Evolutionary conservation across 139 green algal species (phyloP).

Genomic region (Chlorella sp.): DNA sequence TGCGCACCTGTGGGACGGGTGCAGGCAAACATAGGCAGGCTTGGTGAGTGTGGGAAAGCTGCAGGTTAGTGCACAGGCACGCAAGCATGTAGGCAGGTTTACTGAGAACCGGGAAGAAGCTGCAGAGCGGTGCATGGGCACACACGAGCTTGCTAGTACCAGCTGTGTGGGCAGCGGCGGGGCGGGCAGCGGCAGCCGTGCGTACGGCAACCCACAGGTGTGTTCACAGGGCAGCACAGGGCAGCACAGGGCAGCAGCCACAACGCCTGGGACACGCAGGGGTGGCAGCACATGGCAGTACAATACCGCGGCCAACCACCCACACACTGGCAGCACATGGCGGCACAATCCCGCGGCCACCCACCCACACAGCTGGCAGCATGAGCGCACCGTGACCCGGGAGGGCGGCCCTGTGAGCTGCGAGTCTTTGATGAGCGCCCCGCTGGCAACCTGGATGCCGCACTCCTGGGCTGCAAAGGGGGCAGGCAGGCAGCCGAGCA

Average conservation of each 20-base stretch:
- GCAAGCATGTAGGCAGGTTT: not conserved
- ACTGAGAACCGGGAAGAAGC: not conserved
- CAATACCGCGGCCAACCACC: too few relatives aligned
- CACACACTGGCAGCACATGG: not conserved
- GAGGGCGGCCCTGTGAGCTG: not conserved
- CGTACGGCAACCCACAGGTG: not conserved
- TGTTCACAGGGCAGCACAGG: too few relatives aligned
- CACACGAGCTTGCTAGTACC: not conserved
- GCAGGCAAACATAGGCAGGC: not conserved
- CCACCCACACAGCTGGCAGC: not conserved
- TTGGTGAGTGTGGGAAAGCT: not conserved
- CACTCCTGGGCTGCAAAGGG: constrained; percentile 1
- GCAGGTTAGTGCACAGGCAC: not conserved
- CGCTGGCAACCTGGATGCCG: not conserved
- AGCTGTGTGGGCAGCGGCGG: not conserved
- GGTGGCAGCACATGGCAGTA: too few relatives aligned
- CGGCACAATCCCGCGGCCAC: not conserved
- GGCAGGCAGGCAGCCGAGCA: not conserved
- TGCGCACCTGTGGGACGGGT: constrained; percentile 12
- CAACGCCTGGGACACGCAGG: too few relatives aligned
- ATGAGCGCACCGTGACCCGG: constrained; percentile 6
- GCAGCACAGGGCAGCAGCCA: too few relatives aligned
- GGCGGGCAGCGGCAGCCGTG: too few relatives aligned
- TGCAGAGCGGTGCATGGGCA: not conserved
- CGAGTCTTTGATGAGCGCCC: not conserved